phyloP scores from a whole-genome alignment of 2,329 filamentous ascomycete genomes.

The Cytospora chrysosperma region DNA sequence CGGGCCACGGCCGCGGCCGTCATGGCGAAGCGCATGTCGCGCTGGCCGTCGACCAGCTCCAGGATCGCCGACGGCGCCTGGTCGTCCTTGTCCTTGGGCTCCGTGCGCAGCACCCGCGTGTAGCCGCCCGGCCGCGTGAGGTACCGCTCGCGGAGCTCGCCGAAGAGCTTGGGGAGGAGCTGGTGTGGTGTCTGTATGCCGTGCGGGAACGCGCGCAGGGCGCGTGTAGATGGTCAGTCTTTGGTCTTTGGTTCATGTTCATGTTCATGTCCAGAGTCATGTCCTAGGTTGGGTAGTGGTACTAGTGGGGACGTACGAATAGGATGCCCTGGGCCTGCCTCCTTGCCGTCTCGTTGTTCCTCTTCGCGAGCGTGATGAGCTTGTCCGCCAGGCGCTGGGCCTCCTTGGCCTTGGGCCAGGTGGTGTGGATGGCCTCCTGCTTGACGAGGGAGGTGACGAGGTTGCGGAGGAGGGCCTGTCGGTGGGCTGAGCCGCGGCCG shows the following conservation, averaged over 20 bases:
- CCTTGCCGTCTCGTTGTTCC: conserved; percentile 79
- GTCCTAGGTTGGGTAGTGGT: too few relatives aligned
- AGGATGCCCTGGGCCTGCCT: conserved; percentile 77
- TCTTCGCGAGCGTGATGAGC: conserved; percentile 90
- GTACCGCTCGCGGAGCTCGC: conserved; percentile 78
- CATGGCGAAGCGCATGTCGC: conserved; percentile 92
- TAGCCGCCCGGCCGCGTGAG: conserved; percentile 80
- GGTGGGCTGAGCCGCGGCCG: conserved; percentile 79
- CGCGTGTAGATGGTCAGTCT: background rate
- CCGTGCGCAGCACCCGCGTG: conserved; percentile 89
- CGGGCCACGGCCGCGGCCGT: conserved; percentile 81
- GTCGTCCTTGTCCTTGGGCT: conserved; percentile 85
- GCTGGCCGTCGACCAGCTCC: conserved; percentile 90
- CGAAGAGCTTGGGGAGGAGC: conserved; percentile 84
- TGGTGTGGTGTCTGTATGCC: conserved; percentile 61
- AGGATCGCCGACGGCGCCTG: conserved; percentile 89
- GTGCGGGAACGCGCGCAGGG: background rate
- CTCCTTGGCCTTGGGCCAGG: conserved; percentile 96
- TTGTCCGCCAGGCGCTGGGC: conserved; percentile 91
- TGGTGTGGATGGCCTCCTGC: conserved; percentile 91
- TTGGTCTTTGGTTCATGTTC: too few relatives aligned
- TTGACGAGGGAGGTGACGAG: conserved; percentile 92
- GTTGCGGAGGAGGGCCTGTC: conserved; percentile 90
- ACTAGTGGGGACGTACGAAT: conserved; percentile 68
- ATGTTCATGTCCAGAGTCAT: too few relatives aligned